These are phyloP conservation scores for Lactarius tabidus DNA, from an alignment of 768 basidiomycete species.

Conservation along the genomic window DNA sequence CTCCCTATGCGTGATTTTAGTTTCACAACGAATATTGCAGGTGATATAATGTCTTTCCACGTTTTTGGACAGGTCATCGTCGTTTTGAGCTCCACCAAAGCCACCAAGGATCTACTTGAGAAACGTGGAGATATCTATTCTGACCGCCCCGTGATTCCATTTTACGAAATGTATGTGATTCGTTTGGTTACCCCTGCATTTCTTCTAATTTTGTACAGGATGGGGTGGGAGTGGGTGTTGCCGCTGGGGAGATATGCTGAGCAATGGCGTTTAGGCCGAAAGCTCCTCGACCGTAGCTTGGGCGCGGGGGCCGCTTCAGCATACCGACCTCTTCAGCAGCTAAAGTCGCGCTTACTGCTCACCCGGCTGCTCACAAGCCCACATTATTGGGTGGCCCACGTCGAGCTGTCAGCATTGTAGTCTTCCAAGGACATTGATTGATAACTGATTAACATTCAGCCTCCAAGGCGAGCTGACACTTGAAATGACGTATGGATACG, in stretches of 20 bases:
- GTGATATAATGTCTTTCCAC: slow-evolving; percentile 24
- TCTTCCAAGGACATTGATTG: not conserved
- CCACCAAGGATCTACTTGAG: slow-evolving; percentile 39
- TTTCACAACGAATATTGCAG: not conserved
- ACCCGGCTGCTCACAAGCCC: slow-evolving; percentile 2
- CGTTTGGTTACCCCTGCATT: not conserved
- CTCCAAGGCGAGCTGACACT: slow-evolving; percentile 2
- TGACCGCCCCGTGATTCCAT: not conserved
- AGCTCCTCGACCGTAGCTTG: slow-evolving; percentile 11
- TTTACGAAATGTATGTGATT: slow-evolving; percentile 9
- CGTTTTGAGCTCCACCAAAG: slow-evolving; percentile 45
- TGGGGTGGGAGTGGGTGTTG: slow-evolving; percentile 2
- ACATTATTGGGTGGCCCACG: not conserved
- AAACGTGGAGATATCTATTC: slow-evolving; percentile 39
- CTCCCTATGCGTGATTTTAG: not conserved
- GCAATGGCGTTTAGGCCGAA: not conserved
- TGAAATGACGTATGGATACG: slow-evolving; percentile 10
- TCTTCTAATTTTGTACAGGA: not conserved
- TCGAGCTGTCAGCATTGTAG: not conserved
- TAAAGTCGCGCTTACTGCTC: slow-evolving; percentile 2
- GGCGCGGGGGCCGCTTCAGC: not conserved
- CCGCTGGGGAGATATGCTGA: not conserved
- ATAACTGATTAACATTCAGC: not conserved
- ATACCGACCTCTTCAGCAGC: slow-evolving; percentile 5
- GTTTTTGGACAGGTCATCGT: slow-evolving; percentile 46